Evolutionary conservation across 768 basidiomycete genomes (phyloP).

Genomic region (Agaricus subrufescens): DNA sequence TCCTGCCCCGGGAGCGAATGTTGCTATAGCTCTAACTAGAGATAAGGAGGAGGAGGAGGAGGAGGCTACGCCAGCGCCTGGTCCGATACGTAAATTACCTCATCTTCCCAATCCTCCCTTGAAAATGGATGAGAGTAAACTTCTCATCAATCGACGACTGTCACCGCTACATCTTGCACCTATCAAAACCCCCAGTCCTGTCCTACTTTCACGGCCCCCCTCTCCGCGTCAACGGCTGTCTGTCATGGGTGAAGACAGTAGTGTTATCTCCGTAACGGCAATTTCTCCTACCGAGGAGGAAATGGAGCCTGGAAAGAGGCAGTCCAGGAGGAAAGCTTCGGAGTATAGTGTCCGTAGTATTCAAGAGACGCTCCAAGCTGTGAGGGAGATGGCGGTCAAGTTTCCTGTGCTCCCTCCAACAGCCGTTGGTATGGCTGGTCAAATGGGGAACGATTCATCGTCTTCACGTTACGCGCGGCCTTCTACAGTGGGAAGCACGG

Average conservation of each 20-base stretch:
- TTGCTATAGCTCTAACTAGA: not conserved
- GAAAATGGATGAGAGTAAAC: not conserved
- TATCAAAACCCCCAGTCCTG: not conserved
- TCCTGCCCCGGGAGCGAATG: not conserved
- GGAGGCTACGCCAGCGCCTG: not conserved
- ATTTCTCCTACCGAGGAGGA: constrained; percentile 1
- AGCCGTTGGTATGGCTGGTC: not conserved
- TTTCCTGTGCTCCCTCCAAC: constrained; percentile 40
- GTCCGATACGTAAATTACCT: not conserved
- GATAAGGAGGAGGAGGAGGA: not conserved
- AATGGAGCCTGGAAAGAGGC: not conserved
- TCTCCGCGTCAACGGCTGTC: not conserved
- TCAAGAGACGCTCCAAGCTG: constrained; percentile 36
- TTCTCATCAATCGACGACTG: not conserved
- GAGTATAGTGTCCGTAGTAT: constrained; percentile 28
- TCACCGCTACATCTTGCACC: not conserved
- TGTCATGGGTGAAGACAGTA: constrained; percentile 2
- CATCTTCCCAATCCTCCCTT: not conserved
- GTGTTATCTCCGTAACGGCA: constrained; percentile 2
- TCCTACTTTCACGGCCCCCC: not conserved
- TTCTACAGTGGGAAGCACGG: constrained; percentile 14
- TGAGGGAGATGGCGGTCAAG: constrained; percentile 46
- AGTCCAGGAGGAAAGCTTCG: constrained; percentile 13
- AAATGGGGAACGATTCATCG: too few species aligned
- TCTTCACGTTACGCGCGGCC: too few species aligned